phyloP scores from a whole-genome alignment of 164 flowering plant species.

The Aristolochia fimbriata region DNA sequence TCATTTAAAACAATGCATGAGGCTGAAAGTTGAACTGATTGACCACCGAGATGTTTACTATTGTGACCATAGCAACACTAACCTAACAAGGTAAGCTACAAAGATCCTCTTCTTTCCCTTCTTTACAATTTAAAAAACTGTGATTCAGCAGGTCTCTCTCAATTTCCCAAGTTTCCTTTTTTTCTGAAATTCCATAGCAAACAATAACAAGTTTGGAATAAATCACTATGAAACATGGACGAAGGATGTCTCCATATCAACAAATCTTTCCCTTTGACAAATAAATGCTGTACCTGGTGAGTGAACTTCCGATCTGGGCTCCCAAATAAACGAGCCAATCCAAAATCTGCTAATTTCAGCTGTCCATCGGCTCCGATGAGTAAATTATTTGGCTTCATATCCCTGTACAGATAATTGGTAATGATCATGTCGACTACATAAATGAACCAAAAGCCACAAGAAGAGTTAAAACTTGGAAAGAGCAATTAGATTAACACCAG shows the following conservation, averaged over 20 bases:
- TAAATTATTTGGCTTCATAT: conserved; percentile 98
- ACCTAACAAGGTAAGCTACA: no score
- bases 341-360: conserved; percentile 93
- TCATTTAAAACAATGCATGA: no score
- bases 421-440: conserved; percentile 1
- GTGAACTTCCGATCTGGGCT: conserved; percentile 92
- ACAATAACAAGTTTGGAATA: no score
- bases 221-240: no score
- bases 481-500: background rate
- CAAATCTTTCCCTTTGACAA: background rate
- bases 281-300: conserved; percentile 51
- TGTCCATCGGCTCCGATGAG: conserved; percentile 81
- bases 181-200: no score
- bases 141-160: no score
- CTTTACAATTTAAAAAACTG: no score
- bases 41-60: no score
- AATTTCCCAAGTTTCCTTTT: no score
- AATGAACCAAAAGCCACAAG: background rate
- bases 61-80: no score
- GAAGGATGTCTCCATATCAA: background rate
- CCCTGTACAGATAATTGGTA: conserved; percentile 39
- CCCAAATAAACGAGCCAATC: conserved; percentile 91
- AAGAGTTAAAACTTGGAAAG: background rate
- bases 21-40: no score
- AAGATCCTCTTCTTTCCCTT: no score